Base-by-base conservation (phyloP, 495 filamentous ascomycete genomes). In the Neurospora sp. region DNA sequence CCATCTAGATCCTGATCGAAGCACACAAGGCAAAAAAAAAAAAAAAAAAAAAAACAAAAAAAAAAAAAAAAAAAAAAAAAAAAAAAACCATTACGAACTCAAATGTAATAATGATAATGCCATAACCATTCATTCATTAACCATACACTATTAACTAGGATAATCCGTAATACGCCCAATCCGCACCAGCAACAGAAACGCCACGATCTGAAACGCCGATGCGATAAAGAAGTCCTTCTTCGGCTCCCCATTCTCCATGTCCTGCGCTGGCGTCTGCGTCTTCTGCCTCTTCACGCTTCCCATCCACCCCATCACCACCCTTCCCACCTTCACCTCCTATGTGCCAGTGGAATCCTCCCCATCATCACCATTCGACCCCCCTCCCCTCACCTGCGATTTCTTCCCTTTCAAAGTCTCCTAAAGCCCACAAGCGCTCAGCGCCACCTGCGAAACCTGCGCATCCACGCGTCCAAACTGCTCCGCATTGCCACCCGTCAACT, bases 401-500 rank as follows among this genome's bases (percentile, higher is more conserved):
- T n/a, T n/a, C n/a, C n/a, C n/a, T n/a, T n/a, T n/a, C 31, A 35
- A 35, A 35, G 5, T 27, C 16, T 3, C 72, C 62, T 70, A 44
- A 20, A 80, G 72, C 7, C 79, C 77, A 72, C 80, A 82, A 39
- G 71, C 70, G 69, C 78, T 83, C 16, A 73, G 59, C 10, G 78
- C 81, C 31, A 87, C 86, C 77, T 84, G 82, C 23, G 41, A 62
- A 23, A 83, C 90, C 16, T 82, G 81, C 4, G 87, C 90, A 20
- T 85, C 80, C 11, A 93, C 79, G 0, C 86, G 82, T 27, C 92
- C 92, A 69, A 91, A 76, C 70, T 81, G 69, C 16, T 77, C 80
- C 0, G 89, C 91, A 70, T 86, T 83, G 0, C 82, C 82, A 69
- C 84, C 84, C 16, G 92, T 95, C 73, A 95, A 82, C 2, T 79